Base-by-base conservation (phyloP, 2,329 filamentous ascomycete genomes). In the Pseudogymnoascus sp. region DNA sequence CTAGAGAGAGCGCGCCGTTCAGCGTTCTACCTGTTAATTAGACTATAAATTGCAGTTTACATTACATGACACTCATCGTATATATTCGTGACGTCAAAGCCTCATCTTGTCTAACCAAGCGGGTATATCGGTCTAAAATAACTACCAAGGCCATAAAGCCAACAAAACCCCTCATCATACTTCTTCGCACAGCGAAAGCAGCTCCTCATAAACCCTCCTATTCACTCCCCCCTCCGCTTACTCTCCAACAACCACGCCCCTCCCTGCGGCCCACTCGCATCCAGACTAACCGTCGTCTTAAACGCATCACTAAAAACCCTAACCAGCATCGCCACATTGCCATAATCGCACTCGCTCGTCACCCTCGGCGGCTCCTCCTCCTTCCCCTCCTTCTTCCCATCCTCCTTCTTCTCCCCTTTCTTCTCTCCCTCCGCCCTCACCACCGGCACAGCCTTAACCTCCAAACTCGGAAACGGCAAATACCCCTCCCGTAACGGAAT, bases 401-500 rank as follows among this genome's bases (percentile, higher is more conserved):
- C 28, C 36, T 39, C 25, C 64, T 58, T 66, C 64, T 58, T 66
- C 64, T 58, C 58, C 62, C 41, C 64, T 63, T n/a, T 60, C 68
- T 4, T 39, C 66, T 62, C 62, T 67, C n/a, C 36, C 14, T 64
- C 65, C 63, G 62, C 63, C 64, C 66, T 72, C 65, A 69, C 45
- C 60, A 72, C 67, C 62, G 75, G 73, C 6, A 85, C 78, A 72
- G 86, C 85, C 49, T 88, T 84, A 36, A 97, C 88, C 60, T 96
- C 92, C 2, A 97, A 80, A 6, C 76, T 81, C 0, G 94, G 94
- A 28, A 92, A 84, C 0, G 91, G 81, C n/a, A 94, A 75, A 71
- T 85, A 85, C 0, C 94, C 93, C 28, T 91, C 81, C 61, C 88
- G 84, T 52, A 96, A 80, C 0, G 94, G 92, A 11, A 97, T 85